These are phyloP conservation scores for Eimeria sp. DNA, from an alignment of 169 alveolate species.

Conservation along the genomic window DNA sequence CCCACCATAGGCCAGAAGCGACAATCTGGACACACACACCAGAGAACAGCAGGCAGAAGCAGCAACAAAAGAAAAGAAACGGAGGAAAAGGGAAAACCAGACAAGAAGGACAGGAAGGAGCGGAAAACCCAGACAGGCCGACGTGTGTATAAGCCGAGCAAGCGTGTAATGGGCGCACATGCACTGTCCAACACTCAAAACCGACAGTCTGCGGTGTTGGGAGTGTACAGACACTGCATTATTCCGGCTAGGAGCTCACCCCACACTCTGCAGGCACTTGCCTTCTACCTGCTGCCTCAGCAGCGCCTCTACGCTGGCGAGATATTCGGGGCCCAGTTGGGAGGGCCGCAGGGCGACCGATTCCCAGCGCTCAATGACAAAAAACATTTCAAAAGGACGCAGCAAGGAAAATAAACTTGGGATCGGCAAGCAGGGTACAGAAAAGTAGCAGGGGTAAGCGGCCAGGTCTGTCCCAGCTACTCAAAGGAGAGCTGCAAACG, in stretches of 20 bases:
- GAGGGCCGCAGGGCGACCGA: constrained; percentile 93
- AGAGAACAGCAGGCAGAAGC: neutral
- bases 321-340: constrained; percentile 95
- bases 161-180: neutral
- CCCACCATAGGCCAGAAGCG: neutral
- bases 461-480: neutral
- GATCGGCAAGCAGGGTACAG: neutral
- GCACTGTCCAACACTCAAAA: neutral
- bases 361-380: constrained; percentile 96
- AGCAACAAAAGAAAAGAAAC: neutral
- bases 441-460: neutral
- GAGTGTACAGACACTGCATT: neutral
- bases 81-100: neutral
- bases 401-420: neutral
- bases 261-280: constrained; percentile 84
- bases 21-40: neutral
- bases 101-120: constrained; percentile 49
- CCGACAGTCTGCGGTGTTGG: neutral
- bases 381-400: constrained; percentile 88
- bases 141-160: neutral
- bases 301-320: constrained; percentile 93
- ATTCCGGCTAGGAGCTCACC: neutral
- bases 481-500: neutral
- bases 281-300: constrained; percentile 95
- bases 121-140: too few species aligned